phyloP scores from a whole-genome alignment of 257 asterid species.

The Knoxia roxburghii region DNA sequence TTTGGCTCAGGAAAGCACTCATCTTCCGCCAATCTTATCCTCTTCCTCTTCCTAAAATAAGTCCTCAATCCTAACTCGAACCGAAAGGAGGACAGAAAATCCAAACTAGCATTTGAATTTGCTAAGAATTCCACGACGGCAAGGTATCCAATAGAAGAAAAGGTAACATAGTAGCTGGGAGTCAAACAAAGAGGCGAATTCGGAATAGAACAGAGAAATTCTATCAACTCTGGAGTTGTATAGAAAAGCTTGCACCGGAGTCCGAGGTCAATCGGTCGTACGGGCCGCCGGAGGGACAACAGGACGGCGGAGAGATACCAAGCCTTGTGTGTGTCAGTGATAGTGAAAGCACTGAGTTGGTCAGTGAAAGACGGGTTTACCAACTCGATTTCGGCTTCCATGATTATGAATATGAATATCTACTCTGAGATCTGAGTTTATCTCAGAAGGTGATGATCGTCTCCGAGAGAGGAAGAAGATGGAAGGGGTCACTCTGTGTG shows the following conservation, averaged over 20 bases:
- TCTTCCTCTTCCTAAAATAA: constrained; percentile 50
- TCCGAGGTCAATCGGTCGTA: constrained; percentile 41
- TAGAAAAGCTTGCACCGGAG: constrained; percentile 25
- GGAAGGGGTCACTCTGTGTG: not conserved
- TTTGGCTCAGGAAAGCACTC: constrained; percentile 21
- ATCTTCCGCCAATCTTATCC: constrained; percentile 26
- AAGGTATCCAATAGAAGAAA: constrained; percentile 43
- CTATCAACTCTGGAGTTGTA: constrained; percentile 37
- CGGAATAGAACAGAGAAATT: constrained; percentile 54
- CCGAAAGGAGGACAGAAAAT: constrained; percentile 17
- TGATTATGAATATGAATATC: constrained; percentile 9
- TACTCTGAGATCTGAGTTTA: constrained; percentile 32
- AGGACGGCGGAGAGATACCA: constrained; percentile 63
- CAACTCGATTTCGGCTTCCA: constrained; percentile 26
- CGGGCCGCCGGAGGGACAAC: constrained; percentile 43
- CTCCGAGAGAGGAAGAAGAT: not conserved
- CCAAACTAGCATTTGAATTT: constrained; percentile 18
- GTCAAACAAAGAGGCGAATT: constrained; percentile 54
- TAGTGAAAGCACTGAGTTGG: constrained; percentile 21
- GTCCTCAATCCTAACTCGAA: constrained; percentile 26
- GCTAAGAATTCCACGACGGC: constrained; percentile 31
- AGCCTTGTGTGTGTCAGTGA: constrained; percentile 34
- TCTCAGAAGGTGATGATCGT: not conserved
- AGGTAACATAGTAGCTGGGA: constrained; percentile 34
- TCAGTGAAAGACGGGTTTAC: constrained; percentile 17